A percentile compares a stretch with the other conserved stretches of the same genome.
phyloP scores from a whole-genome alignment of 148 eudicot species.

The Rhododendron henanense region DNA sequence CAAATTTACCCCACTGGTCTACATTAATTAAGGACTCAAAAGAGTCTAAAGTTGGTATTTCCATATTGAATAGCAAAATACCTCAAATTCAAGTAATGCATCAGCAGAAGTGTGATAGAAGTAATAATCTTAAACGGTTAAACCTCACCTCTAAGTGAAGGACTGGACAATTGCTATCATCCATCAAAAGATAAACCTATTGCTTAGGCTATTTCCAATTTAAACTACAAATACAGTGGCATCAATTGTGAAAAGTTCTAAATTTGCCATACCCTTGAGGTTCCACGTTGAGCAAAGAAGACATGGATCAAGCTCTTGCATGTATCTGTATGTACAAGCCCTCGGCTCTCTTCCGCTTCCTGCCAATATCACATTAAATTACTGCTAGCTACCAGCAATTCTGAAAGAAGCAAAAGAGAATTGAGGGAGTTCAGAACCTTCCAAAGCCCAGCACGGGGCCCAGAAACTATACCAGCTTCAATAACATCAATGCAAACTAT shows the following conservation, averaged over 20 bases:
- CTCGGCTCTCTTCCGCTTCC: conserved; percentile 73
- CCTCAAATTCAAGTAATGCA: neutral
- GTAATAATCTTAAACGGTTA: neutral
- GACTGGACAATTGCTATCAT: neutral
- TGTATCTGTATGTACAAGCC: conserved; percentile 71
- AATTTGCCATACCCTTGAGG: conserved; percentile 57
- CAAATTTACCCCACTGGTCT: neutral
- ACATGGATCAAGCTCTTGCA: conserved; percentile 89
- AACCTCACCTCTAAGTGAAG: neutral
- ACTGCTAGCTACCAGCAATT: neutral
- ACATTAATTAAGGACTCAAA: neutral
- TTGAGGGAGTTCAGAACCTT: conserved; percentile 38
- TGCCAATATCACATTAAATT: conserved; percentile 21
- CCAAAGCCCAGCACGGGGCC: conserved; percentile 89
- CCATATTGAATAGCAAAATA: neutral
- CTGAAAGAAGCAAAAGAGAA: neutral
- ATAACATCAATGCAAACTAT: conserved; percentile 81
- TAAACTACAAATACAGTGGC: neutral
- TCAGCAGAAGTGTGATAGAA: neutral
- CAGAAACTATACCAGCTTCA: conserved; percentile 84
- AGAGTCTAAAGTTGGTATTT: neutral
- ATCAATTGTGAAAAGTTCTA: neutral
- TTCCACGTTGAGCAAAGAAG: conserved; percentile 91
- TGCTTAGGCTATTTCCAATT: neutral
- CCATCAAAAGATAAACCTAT: neutral